Evolutionary conservation across 805 yeast genomes (phyloP), one percentile per base, ranked within the genome.

Genomic region (Kazachstania psychrophila): DNA sequence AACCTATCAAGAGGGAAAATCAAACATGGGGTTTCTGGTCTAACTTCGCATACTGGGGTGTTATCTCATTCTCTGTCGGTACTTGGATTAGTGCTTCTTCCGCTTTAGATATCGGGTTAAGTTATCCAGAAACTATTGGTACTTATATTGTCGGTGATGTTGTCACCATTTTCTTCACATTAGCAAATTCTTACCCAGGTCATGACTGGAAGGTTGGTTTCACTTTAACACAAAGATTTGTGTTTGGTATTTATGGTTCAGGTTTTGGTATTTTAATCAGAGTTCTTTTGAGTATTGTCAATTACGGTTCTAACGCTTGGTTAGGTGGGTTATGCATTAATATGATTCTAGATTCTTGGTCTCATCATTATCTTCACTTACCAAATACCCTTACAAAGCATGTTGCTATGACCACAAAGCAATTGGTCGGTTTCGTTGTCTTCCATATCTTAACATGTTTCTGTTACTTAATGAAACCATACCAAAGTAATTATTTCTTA

Each of bases 151-250:
- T 73, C n/a, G 76, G 72, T 23, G 72, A 71, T 49, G 44, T 66
- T 5, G 42, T 73, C 12, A 68, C 73, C 12, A 55, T 67, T 28
- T 13, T 58, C 5, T 62, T 66, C 39, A 68, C 76, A 12, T 45
- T 68, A 26, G 61, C 69, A 10, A 70, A 70, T 47, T 65, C 72
- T 14, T 62, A 58, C 34, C 73, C 70, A 0, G 78, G 78, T 30
- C 49, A 56, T 13, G 65, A 69, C 32, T 72, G 66, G 59, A 75
- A 70, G 49, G 63, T 69, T 29, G 73, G 73, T 8, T 69, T 58
- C 45, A 66, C 75, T 1, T 36, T 69, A 15, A 56, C 66, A 6
- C 73, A 66, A 45, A 53, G 75, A 48, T 58, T 68, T 22, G 61
- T 64, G 2, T 70, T 69, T 51, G 75, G 75, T 15, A 62, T 69